Evolutionary conservation across 352 stramenopile species (phyloP).

Genomic region (Phytophthora europaea): DNA sequence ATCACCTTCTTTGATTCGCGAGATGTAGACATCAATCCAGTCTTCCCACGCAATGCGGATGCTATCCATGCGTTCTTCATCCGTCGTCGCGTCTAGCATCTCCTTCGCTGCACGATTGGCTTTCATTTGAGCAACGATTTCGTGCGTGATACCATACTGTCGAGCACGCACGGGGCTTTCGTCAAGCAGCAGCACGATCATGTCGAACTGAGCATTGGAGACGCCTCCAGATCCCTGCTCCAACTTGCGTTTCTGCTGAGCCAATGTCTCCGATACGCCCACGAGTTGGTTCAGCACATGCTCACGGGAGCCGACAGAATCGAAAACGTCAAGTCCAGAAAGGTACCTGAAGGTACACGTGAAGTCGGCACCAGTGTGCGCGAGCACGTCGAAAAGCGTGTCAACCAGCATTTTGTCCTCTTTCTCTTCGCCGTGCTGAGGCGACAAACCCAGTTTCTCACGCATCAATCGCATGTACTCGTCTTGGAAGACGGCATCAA

Average conservation of each 20-base stretch:
- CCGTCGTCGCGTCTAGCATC: slow-evolving; percentile 53
- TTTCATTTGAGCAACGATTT: slow-evolving; percentile 64
- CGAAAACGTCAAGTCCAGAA: slow-evolving; percentile 52
- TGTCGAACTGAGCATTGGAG: slow-evolving; percentile 80
- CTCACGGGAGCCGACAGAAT: slow-evolving; percentile 23
- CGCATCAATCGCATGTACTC: slow-evolving; percentile 75
- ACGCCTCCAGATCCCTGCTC: slow-evolving; percentile 50
- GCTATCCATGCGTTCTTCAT: slow-evolving; percentile 55
- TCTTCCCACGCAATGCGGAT: slow-evolving; percentile 58
- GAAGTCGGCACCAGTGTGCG: slow-evolving; percentile 79
- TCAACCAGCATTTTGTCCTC: slow-evolving; percentile 64
- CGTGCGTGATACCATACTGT: slow-evolving; percentile 82
- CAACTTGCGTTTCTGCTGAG: slow-evolving; percentile 70
- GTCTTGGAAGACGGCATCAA: slow-evolving; percentile 55
- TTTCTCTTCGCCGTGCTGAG: slow-evolving; percentile 28
- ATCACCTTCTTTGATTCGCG: slow-evolving; percentile 55
- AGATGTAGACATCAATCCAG: slow-evolving; percentile 70
- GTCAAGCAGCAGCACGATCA: slow-evolving; percentile 67
- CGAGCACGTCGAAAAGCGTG: slow-evolving; percentile 64
- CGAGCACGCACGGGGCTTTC: slow-evolving; percentile 70
- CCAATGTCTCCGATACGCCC: slow-evolving; percentile 73
- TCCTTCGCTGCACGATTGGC: slow-evolving; percentile 54
- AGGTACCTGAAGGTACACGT: slow-evolving; percentile 80
- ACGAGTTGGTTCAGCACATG: slow-evolving; percentile 59
- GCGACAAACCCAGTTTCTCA: slow-evolving; percentile 73